Percentiles rank a stretch among this genome's conserved stretches.
phyloP scores from a whole-genome alignment of 345 rosid genomes.

The Excoecaria agallocha region DNA sequence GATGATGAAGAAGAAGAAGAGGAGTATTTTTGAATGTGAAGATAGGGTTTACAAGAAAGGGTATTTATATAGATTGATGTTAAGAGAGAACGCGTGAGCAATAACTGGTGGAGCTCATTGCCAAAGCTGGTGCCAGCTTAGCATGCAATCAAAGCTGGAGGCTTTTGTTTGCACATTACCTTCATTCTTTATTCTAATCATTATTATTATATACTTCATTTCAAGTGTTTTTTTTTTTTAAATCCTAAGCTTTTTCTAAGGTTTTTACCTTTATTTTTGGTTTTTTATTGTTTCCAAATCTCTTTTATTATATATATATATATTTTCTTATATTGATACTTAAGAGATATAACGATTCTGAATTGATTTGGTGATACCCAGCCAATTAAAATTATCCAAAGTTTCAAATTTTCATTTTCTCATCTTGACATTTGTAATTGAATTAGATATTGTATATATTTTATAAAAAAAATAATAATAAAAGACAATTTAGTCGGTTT shows the following conservation, averaged over 20 bases:
- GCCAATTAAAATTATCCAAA: no score
- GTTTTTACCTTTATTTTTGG: not conserved
- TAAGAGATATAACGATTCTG: no score
- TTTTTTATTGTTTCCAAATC: not conserved
- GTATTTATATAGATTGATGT: not conserved
- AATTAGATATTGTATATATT: no score
- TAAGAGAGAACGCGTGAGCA: slow-evolving; percentile 17
- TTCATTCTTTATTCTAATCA: not conserved
- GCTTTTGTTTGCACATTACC: slow-evolving; percentile 26
- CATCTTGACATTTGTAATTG: no score
- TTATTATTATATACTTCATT: not conserved
- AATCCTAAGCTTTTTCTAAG: no score
- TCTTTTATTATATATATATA: no score
- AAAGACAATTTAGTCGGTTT: no score
- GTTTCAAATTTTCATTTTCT: no score
- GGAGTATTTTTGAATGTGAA: not conserved
- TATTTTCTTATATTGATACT: no score
- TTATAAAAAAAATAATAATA: no score
- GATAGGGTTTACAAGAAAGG: not conserved
- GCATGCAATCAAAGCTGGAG: slow-evolving; percentile 34
- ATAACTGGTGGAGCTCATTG: slow-evolving; percentile 19
- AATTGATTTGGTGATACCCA: no score
- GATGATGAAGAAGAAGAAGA: not conserved
- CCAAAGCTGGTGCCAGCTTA: slow-evolving; percentile 33
- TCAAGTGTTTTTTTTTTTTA: no score